These are phyloP conservation scores for Skeletonema menzelii DNA, from an alignment of 108 stramenopile genomes.

Conservation along the genomic window DNA sequence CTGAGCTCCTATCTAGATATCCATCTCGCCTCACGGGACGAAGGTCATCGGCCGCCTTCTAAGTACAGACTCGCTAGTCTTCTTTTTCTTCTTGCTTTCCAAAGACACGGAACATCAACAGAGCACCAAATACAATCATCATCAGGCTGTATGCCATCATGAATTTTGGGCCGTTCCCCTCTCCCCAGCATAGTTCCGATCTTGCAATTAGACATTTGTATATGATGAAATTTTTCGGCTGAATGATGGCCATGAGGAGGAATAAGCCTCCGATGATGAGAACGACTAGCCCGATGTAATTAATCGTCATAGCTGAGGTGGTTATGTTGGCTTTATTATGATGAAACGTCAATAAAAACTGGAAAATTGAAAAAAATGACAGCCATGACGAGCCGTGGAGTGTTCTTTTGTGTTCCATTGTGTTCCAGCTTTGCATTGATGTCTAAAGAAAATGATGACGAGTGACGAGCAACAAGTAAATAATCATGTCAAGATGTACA, in stretches of 20 bases:
- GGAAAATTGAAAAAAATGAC: too few species aligned
- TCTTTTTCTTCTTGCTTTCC: neutral
- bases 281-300: slow-evolving; percentile 1
- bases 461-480: too few species aligned
- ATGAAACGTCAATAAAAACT: too few species aligned
- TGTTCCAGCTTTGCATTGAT: too few species aligned
- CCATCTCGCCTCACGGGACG: neutral
- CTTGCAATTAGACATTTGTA: slow-evolving; percentile 15
- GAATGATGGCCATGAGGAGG: slow-evolving; percentile 15
- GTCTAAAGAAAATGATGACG: too few species aligned
- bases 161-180: slow-evolving; percentile 1
- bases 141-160: slow-evolving; percentile 14
- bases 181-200: neutral
- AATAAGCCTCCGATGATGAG: slow-evolving; percentile 20
- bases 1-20: neutral
- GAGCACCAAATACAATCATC: slow-evolving; percentile 15
- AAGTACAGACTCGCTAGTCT: neutral
- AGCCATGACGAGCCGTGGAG: too few species aligned
- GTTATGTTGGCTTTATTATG: too few species aligned
- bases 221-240: slow-evolving; percentile 13
- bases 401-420: too few species aligned
- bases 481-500: too few species aligned
- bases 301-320: neutral
- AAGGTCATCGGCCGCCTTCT: neutral
- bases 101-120: slow-evolving; percentile 10